Percentiles rank a stretch among this genome's conserved stretches.
Conservation (phyloP, 768 basidiomycete genomes). For the Suillus tomentosus region DNA sequence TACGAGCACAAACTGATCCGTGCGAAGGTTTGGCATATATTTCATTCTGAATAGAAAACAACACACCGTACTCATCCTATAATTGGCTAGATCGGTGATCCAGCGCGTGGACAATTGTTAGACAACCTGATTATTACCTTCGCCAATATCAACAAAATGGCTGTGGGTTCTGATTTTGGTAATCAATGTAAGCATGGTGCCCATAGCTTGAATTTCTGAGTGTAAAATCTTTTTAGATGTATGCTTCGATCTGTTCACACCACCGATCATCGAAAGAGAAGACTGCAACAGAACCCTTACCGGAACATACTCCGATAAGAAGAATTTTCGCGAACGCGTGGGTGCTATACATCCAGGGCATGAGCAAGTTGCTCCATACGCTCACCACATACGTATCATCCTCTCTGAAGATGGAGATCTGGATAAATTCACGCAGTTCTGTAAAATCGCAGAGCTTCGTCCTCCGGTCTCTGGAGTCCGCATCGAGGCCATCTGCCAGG, state of each 20-base stretch:
- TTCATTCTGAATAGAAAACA: background rate
- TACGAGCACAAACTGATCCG: conserved; percentile 71
- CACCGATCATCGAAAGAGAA: conserved; percentile 63
- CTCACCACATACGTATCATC: conserved; percentile 67
- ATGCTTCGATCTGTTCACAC: conserved; percentile 66
- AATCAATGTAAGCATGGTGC: conserved; percentile 56
- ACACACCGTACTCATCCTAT: background rate
- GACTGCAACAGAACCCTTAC: conserved; percentile 57
- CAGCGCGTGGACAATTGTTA: conserved; percentile 50
- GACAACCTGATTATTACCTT: conserved; percentile 56
- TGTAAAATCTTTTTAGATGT: conserved; percentile 46
- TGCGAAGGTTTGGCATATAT: conserved; percentile 47
- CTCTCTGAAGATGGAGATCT: conserved; percentile 49
- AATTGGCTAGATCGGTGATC: conserved; percentile 56
- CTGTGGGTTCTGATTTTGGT: conserved; percentile 58
- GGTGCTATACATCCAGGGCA: conserved; percentile 62
- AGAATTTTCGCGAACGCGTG: conserved; percentile 58
- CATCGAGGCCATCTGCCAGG: conserved; percentile 51
- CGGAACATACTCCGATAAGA: conserved; percentile 35
- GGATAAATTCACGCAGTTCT: conserved; percentile 53
- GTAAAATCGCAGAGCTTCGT: conserved; percentile 49
- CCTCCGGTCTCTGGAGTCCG: conserved; percentile 34
- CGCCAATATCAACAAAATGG: conserved; percentile 59
- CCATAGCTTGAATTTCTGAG: conserved; percentile 13
- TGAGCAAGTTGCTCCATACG: conserved; percentile 62